Base-by-base conservation (phyloP, 106 monocot species). In the Dioscorea zingiberensis region DNA sequence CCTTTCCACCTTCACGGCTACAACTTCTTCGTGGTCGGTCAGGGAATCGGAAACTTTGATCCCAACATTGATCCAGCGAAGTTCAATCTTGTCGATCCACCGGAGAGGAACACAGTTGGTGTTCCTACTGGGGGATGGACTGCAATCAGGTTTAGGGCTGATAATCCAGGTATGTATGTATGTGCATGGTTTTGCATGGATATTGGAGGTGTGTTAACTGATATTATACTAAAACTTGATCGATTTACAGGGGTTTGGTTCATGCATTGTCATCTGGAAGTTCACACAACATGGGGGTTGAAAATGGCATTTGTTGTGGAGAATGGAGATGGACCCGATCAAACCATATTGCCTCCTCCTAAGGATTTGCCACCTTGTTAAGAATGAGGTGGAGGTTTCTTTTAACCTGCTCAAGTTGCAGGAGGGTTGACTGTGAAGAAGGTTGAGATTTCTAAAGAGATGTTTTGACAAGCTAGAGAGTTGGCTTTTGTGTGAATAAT, bases 181-280 rank as follows among this genome's bases (percentile, higher is more conserved):
- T 51, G 2, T 51, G 15, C 19, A 51, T 16, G 18, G 19, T 18
- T 18, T 19, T 51, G 19, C 7, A 51, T 51, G 51, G 19, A 51
- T 18, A 51, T 13, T 51, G 15, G 18, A 18, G 19, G 4, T 18
- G 19, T 4, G 8, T 19, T 51, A 51, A 51, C 15, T 1, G 46
- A 47, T 47, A 7, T 51, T 25, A 47, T n/a, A n/a, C n/a, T n/a
- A n/a, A n/a, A n/a, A n/a, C n/a, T 13, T 60, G 13, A 13, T 27
- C 3, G 21, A 67, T 54, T 62, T 72, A 22, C 74, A 89, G 89
- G 89, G 44, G 89, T 89, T 66, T 89, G 89, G 89, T 89, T 85
- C 89, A 65, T 89, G 82, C 89, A 89, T 55, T 85, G 71, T 59
- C 83, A 83, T 45, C 32, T 83, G 54, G 83, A 83, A 69, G 24